Evolutionary conservation across 192 early-diverging fungal species (phyloP), one percentile per base, ranked within the genome.

Genomic region (Umbelopsis sp.): DNA sequence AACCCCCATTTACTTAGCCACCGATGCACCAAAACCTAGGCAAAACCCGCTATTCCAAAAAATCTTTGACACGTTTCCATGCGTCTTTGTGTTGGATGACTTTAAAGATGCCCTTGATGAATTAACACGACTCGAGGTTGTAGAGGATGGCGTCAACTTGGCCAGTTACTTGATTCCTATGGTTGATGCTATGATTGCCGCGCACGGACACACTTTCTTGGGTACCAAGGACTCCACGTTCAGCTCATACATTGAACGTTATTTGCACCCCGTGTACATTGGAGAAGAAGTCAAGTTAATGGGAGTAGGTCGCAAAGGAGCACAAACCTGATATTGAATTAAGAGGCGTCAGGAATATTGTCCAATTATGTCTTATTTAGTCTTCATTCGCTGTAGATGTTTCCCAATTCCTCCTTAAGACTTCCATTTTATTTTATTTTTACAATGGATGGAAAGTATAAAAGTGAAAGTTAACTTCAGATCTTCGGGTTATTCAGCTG

Each of bases 1-100:
- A 4, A 84, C 86, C 2, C 74, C 79, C 31, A 80, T 87, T 3
- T 87, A 81, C 34, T 82, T 87, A 10, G 86, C 84, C 7, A 87
- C 86, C 2, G 86, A 87, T 52, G 79, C 82, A 0, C 80, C 76
- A 14, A 71, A 71, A 2, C 85, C 85, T 2, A 76, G 83, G 12
- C 65, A 49, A 0, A 81, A 86, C 56, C 83, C 83, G 0, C 70
- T 88, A 22, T 80, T 86, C 53, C 72, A 73, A n/a, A 80, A 77
- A 47, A 68, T 88, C 1, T 84, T 84, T 49, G 50, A 71, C 2
- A 80, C 82, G 0, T 87, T 85, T 38, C 80, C 82, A 24, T 87
- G 86, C 56, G 73, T 83, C 0, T 83, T 85, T 41, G 76, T 78
- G 0, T 67, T 87, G 52, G 73, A 73, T 20, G 86, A 87, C 68